Conservation (phyloP, 1,284 basidiomycete species). For the Lignosus rhinocerotis region DNA sequence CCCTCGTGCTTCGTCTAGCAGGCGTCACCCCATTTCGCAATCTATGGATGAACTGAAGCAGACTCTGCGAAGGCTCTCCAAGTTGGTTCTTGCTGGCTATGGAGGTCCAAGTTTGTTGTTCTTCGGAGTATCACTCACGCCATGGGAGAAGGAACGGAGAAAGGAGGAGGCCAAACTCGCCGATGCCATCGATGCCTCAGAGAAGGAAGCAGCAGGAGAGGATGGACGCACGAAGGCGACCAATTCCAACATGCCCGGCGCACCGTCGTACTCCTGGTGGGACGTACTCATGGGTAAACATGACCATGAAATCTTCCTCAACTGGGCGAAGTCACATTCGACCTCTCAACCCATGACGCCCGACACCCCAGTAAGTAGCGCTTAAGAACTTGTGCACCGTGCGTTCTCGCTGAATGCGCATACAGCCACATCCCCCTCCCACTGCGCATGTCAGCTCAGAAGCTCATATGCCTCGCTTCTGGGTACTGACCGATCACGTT, state of each 20-base stretch:
- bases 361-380: conserved; percentile 4
- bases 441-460: conserved; percentile 61
- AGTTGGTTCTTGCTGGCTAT: conserved; percentile 78
- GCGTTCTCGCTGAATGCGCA: neutral
- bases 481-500: conserved; percentile 77
- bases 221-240: conserved; percentile 5
- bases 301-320: conserved; percentile 76
- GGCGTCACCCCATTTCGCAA: neutral
- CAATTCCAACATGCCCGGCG: conserved; percentile 15
- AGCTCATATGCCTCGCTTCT: conserved; percentile 75
- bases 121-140: conserved; percentile 63
- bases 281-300: conserved; percentile 73
- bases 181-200: conserved; percentile 65
- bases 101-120: conserved; percentile 77
- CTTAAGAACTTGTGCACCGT: no score
- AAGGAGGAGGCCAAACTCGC: conserved; percentile 62
- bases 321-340: conserved; percentile 42
- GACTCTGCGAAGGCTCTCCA: conserved; percentile 71
- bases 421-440: conserved; percentile 17
- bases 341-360: conserved; percentile 2
- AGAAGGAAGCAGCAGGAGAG: conserved; percentile 49
- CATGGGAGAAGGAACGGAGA: conserved; percentile 22
- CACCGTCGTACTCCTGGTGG: conserved; percentile 71
- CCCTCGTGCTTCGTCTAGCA: neutral
- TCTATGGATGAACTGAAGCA: conserved; percentile 59